These are phyloP conservation scores for Rutstroemia sp. DNA, from an alignment of 2,329 filamentous ascomycete species.

Conservation along the genomic window DNA sequence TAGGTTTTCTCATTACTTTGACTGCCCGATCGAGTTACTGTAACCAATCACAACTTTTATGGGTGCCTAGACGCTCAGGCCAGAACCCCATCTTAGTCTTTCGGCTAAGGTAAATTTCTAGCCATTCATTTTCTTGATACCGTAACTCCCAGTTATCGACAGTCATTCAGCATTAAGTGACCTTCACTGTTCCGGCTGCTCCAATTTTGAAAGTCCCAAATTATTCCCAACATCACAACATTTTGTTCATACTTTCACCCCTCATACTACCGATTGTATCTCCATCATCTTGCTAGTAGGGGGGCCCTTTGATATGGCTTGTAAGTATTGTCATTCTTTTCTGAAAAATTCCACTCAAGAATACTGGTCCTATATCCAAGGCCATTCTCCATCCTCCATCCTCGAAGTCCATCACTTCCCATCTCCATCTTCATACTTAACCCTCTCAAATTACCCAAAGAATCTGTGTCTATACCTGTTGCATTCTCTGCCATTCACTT, in stretches of 20 bases:
- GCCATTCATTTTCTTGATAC: not conserved
- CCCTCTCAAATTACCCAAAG: slow-evolving; percentile 9
- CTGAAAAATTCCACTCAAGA: slow-evolving; percentile 7
- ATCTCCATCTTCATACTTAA: slow-evolving; percentile 14
- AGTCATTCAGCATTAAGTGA: not conserved
- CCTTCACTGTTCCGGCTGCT: not conserved
- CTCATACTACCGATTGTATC: slow-evolving; percentile 14
- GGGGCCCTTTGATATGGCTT: slow-evolving; percentile 32
- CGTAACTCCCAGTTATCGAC: not conserved
- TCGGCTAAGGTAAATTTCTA: not conserved
- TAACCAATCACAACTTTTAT: not conserved
- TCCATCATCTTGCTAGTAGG: slow-evolving; percentile 16
- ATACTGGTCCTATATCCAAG: slow-evolving; percentile 9
- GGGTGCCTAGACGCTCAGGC: not conserved
- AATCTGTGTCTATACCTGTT: slow-evolving; percentile 1
- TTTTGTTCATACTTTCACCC: slow-evolving; percentile 1
- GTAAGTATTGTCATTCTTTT: slow-evolving; percentile 28
- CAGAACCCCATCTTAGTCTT: not conserved
- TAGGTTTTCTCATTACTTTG: not conserved
- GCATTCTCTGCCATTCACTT: slow-evolving; percentile 1
- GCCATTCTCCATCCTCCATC: slow-evolving; percentile 23
- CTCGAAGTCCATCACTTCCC: slow-evolving; percentile 8
- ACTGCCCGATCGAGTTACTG: not conserved
- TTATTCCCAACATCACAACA: slow-evolving; percentile 11
- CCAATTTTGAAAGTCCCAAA: slow-evolving; percentile 11